Evolutionary conservation across 345 rosid species (phyloP), one percentile per base, ranked within the genome.

Genomic region (Adansonia digitata): DNA sequence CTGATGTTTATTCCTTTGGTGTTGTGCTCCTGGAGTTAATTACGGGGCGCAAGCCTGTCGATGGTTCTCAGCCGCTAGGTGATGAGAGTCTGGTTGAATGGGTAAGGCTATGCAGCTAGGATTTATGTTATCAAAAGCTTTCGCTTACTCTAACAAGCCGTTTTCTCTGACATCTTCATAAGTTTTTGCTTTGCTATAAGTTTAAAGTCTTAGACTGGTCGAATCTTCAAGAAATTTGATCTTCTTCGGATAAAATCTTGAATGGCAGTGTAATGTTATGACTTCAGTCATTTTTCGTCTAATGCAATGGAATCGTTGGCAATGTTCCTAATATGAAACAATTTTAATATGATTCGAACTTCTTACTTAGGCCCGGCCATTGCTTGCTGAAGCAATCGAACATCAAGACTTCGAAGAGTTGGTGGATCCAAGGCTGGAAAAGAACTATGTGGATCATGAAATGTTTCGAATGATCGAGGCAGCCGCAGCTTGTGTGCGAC

Each of bases 1-100:
- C 98, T 1, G 98, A 95, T 83, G 97, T 95, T 63, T 95, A 91
- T 84, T 95, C 99, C 4, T 95, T 83, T 71, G 99, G 99, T 29
- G 99, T 95, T 34, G 92, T 95, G 79, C 94, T 95, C 69, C 82
- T 95, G 90, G 99, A 95, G 83, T 83, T 95, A 74, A 91, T 95
- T 77, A 93, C 99, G 11, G 97, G 99, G 61, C 97, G 97, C 65
- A 95, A 90, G 82, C 96, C 99, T 42, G 99, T 95, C 15, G 98
- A 95, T 81, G 91, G 79, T 20, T 90, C 92, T 78, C 97, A 91
- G 86, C 96, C 98, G 40, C 75, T 90, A 57, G 99, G 99, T 45
- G 99, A 95, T 39, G 99, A 95, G 82, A 93, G 99, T 87, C 92
- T 95, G 59, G 99, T 95, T 71, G 97, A 95, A 87, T 95, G 98